phyloP scores from a whole-genome alignment of 2,329 filamentous ascomycete genomes.

The Grosmannia penicillata region DNA sequence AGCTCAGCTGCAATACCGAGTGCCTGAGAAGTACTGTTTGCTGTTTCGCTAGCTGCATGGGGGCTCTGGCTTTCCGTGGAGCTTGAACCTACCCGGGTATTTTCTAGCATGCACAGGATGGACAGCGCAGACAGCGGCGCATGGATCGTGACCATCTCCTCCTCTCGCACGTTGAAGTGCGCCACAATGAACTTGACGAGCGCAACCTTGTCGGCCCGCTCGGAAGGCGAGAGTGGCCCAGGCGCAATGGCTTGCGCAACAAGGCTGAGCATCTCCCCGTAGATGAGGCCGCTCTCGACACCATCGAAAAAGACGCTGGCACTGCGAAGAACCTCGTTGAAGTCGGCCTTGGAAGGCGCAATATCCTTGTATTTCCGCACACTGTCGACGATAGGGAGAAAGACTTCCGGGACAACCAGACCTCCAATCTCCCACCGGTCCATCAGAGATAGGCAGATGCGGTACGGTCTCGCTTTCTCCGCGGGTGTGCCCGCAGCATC shows the following conservation, averaged over 20 bases:
- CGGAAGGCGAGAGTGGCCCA: conserved; percentile 24
- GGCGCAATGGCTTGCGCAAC: conserved; percentile 44
- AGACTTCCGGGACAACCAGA: conserved; percentile 74
- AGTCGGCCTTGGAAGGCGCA: conserved; percentile 52
- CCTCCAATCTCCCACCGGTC: conserved; percentile 96
- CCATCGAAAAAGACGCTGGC: conserved; percentile 96
- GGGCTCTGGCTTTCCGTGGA: not conserved
- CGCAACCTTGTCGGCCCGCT: conserved; percentile 48
- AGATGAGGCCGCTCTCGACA: conserved; percentile 87
- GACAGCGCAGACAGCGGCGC: conserved; percentile 64
- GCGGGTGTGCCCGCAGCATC: conserved; percentile 26
- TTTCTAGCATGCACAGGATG: conserved; percentile 43
- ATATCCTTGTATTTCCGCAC: conserved; percentile 58
- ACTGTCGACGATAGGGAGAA: conserved; percentile 71
- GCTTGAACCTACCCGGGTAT: conserved; percentile 25
- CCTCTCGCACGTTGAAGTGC: conserved; percentile 87
- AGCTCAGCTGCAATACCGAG: conserved; percentile 39
- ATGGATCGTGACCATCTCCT: conserved; percentile 85
- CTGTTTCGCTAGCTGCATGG: conserved; percentile 4
- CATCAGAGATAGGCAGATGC: conserved; percentile 90
- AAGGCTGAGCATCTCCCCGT: conserved; percentile 62
- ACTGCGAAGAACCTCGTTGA: conserved; percentile 77
- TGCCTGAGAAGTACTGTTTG: conserved; percentile 17
- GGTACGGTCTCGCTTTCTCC: conserved; percentile 71
- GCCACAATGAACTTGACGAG: conserved; percentile 69